Conservation (phyloP, 345 rosid species). For the Corchorus olitorius region DNA sequence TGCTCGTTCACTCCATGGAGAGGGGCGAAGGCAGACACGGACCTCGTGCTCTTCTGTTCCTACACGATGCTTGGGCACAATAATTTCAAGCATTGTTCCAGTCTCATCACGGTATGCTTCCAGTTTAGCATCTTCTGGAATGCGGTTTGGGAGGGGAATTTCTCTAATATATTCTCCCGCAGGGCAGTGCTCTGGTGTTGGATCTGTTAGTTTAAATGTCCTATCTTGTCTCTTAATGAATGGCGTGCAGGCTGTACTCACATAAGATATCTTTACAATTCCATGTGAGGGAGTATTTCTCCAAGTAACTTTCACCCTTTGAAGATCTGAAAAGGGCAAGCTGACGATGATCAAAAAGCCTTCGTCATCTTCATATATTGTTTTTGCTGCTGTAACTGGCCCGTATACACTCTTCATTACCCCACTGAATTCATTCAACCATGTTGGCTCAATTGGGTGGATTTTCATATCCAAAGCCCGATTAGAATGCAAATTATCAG, state of each 20-base stretch:
- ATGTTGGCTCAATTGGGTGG: conserved; percentile 67
- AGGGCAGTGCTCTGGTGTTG: conserved; percentile 94
- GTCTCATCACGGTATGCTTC: conserved; percentile 95
- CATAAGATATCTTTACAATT: conserved; percentile 79
- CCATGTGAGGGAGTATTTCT: conserved; percentile 82
- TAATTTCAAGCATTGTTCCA: conserved; percentile 88
- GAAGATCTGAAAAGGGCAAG: conserved; percentile 88
- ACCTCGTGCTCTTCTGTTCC: conserved; percentile 98
- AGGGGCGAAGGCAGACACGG: conserved; percentile 82
- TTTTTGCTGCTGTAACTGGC: conserved; percentile 94
- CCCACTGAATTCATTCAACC: conserved; percentile 81
- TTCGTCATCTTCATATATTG: conserved; percentile 86
- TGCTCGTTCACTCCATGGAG: conserved; percentile 58
- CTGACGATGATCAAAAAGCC: conserved; percentile 82
- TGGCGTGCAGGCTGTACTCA: conserved; percentile 77
- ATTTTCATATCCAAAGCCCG: conserved; percentile 52
- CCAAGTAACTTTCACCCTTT: conserved; percentile 95
- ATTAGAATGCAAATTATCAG: conserved; percentile 49
- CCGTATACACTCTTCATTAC: conserved; percentile 80
- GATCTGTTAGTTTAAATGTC: conserved; percentile 93
- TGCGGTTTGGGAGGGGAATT: conserved; percentile 76
- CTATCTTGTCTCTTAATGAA: conserved; percentile 85
- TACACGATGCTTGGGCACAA: conserved; percentile 83
- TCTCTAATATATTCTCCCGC: conserved; percentile 95
- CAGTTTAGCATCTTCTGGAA: conserved; percentile 93